Percentiles rank a stretch among this genome's conserved stretches.
Evolutionary conservation across 1,284 basidiomycete species (phyloP).

Genomic region (Exobasidium rhododendri): DNA sequence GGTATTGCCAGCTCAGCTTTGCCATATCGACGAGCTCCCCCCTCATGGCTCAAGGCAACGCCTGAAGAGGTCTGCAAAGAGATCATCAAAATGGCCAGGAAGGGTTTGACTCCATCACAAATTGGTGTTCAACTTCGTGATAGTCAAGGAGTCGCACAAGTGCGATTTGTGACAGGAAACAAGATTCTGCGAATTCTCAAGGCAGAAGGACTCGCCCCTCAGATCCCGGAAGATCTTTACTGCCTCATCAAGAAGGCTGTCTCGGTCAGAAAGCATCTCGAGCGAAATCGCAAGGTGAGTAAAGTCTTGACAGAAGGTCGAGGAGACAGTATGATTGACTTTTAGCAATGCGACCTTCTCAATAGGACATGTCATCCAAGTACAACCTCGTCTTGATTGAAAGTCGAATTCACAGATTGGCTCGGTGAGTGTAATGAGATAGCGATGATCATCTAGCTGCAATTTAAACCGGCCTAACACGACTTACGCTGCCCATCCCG

Average conservation of each 20-base stretch:
- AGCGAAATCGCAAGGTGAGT: slow-evolving; percentile 76
- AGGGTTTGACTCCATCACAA: slow-evolving; percentile 95
- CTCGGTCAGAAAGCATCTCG: slow-evolving; percentile 96
- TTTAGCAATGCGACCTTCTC: slow-evolving; percentile 61
- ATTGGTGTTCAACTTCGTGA: slow-evolving; percentile 98
- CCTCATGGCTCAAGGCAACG: slow-evolving; percentile 94
- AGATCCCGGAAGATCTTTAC: slow-evolving; percentile 99
- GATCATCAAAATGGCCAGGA: slow-evolving; percentile 94
- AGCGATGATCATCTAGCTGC: too few relatives aligned
- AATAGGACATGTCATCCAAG: slow-evolving; percentile 11
- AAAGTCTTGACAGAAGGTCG: slow-evolving; percentile 96
- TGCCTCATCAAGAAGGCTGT: slow-evolving; percentile 99
- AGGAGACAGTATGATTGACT: slow-evolving; percentile 92
- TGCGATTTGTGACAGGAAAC: slow-evolving; percentile 97
- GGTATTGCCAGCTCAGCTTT: slow-evolving; percentile 77
- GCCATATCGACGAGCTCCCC: slow-evolving; percentile 91
- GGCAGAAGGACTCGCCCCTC: slow-evolving; percentile 88
- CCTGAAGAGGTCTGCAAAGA: slow-evolving; percentile 93
- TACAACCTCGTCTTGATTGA: slow-evolving; percentile 82
- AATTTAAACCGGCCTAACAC: too few relatives aligned
- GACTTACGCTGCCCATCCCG: too few relatives aligned
- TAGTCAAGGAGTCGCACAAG: slow-evolving; percentile 91
- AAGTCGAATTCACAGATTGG: slow-evolving; percentile 93
- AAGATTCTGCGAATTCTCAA: slow-evolving; percentile 99
- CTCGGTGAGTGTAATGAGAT: slow-evolving; percentile 63